A percentile compares a stretch with the other conserved stretches of the same genome.
Evolutionary conservation across 2,329 filamentous ascomycete genomes (phyloP).

Genomic region (Diaporthe longicolla): DNA sequence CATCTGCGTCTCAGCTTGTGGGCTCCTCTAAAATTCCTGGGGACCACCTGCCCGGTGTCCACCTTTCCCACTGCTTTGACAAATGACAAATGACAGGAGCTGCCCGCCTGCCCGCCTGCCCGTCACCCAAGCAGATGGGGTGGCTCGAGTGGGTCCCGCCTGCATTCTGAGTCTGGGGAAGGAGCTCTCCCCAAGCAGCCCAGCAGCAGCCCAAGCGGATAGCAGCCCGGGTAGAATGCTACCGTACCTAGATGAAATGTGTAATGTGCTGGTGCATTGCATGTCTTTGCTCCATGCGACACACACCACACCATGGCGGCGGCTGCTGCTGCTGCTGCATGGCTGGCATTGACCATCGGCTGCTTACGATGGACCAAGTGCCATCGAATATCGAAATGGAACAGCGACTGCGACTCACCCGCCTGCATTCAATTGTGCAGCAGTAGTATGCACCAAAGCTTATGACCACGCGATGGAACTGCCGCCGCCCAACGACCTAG

Average conservation of each 20-base stretch:
- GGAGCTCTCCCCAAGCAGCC: neutral
- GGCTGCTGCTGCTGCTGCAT: neutral
- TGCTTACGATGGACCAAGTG: too few relatives aligned
- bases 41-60: neutral
- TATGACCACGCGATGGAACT: slow-evolving; percentile 11
- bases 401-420: slow-evolving; percentile 1
- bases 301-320: neutral
- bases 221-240: slow-evolving; percentile 26
- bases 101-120: neutral
- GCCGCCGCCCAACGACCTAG: neutral
- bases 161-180: slow-evolving; percentile 26
- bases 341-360: neutral
- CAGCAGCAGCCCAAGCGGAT: neutral
- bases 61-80: slow-evolving; percentile 8
- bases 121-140: slow-evolving; percentile 6
- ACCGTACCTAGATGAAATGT: slow-evolving; percentile 5
- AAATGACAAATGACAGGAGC: slow-evolving; percentile 21
- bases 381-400: neutral
- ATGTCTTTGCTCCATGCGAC: slow-evolving; percentile 5
- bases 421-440: neutral
- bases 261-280: neutral
- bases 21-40: slow-evolving; percentile 6
- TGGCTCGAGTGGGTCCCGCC: slow-evolving; percentile 8
- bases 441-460: neutral
- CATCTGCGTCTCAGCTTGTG: slow-evolving; percentile 13